Evolutionary conservation across 2,329 filamentous ascomycete species (phyloP), one percentile per base, ranked within the genome.

Genomic region (Penicillium sclerotigenum): DNA sequence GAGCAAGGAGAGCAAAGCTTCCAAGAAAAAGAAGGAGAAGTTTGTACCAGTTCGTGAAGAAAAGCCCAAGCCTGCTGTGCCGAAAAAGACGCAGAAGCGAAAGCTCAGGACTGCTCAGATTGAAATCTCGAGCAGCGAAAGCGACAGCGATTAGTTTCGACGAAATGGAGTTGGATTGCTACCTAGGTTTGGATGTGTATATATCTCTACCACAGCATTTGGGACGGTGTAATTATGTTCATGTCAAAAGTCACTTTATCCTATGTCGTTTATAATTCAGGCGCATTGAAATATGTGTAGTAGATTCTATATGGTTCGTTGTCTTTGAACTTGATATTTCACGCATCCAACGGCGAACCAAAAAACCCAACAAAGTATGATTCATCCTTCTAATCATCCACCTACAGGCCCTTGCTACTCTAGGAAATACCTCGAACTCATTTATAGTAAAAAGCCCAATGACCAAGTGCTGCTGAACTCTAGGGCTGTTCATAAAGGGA

Each of bases 81-180:
- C 64, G 54, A 65, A 66, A 42, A 66, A 65, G 58, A 61, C 61
- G 31, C 64, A 66, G 47, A 66, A 66, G 64, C 62, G 64, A 8
- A 66, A 66, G 52, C 13, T 64, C 22, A 57, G 64, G 36, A 66
- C 62, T 47, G 52, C 59, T 33, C 54, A 60, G 47, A 59, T 66
- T 41, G 64, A 66, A n/a, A 65, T 65, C 50, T 66, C 62, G 37
- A 65, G 64, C 52, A 66, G 64, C 36, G 63, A 65, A 56, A 66
- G 62, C 28, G 63, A 65, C 47, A 66, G 63, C 47, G 63, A 66
- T n/a, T 66, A 51, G 53, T 36, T 28, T 16, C 20, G 34, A 33
- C 40, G 31, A 33, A 33, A 13, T 37, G 47, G n/a, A 11, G 42
- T 42, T 49, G 36, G 40, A 20, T 46, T 51, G 20, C 29, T 57